Evolutionary conservation across 1,284 basidiomycete genomes (phyloP), one percentile per base, ranked within the genome.

Genomic region (Puccinia novopanici): DNA sequence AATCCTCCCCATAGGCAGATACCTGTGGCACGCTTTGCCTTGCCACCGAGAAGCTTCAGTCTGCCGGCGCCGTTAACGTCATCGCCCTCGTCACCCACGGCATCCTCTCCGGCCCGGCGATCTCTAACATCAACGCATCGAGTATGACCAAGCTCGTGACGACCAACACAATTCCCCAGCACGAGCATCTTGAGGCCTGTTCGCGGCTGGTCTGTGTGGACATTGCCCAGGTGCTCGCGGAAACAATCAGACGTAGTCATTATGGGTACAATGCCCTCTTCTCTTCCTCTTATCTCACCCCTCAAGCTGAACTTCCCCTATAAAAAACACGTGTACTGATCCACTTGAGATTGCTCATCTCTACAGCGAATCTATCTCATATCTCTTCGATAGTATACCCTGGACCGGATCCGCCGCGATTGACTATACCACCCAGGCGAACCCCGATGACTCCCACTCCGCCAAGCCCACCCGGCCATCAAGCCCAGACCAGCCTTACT

Each of bases 31-130:
- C 97, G 81, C 89, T 99, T 77, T 95, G 94, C 83, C 89, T 98
- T 55, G 97, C 97, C 0, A 93, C 97, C 3, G 88, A 90, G 82
- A 93, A 96, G 84, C 89, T 99, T 61, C 88, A 92, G 67, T 94
- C 98, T 85, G 93, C 94, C 12, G 97, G 97, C 1, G 96, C 95
- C 15, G 87, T 88, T 65, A 90, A 91, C 85, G 92, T 97, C 80
- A 92, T 92, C 85, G 97, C 93, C 81, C 91, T 99, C 85, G 97
- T 98, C 81, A 99, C 97, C 61, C 97, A 99, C 86, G 97, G 97
- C 50, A 98, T 99, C 82, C 88, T 99, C 84, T 93, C 91, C 85
- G 95, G 95, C 37, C 91, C 93, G 81, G 95, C 96, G 71, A 88
- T 98, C 82, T 85, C 87, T 17, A 87, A 89, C 86, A 88, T 88